These are phyloP conservation scores for Lolium multiflorum DNA, from an alignment of 176 grass and related monocot species.

Conservation along the genomic window DNA sequence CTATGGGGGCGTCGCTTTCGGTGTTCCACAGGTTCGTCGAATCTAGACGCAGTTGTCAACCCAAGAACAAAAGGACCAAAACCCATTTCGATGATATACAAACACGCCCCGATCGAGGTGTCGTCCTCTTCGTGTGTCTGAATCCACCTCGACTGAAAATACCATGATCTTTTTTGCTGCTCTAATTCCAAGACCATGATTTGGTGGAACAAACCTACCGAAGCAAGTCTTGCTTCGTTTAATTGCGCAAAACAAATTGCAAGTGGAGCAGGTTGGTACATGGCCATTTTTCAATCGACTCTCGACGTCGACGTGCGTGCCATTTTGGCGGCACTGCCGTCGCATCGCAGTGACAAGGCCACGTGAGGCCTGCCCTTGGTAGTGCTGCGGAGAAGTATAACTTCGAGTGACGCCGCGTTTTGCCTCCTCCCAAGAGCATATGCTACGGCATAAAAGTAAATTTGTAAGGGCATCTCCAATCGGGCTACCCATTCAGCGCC, in stretches of 20 bases:
- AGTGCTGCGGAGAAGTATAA: background rate
- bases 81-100: background rate
- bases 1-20: background rate
- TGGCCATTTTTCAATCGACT: background rate
- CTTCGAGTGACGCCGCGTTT: too few relatives aligned
- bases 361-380: slow-evolving; percentile 34
- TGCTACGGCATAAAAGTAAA: too few relatives aligned
- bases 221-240: background rate
- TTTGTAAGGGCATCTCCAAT: too few relatives aligned
- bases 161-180: background rate
- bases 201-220: background rate
- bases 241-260: background rate
- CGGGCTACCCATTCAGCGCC: too few relatives aligned
- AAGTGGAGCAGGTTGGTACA: background rate
- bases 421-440: too few relatives aligned
- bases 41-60: background rate
- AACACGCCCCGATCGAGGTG: background rate
- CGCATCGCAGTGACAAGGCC: background rate
- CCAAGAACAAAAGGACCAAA: background rate
- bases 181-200: background rate
- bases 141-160: background rate
- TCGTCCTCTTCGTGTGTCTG: background rate
- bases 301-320: background rate
- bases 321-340: slow-evolving; percentile 5
- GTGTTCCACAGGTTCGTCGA: background rate